Evolutionary conservation across 176 grass and related monocot species (phyloP), one percentile per base, ranked within the genome.

Genomic region (Pontederia crassipes): DNA sequence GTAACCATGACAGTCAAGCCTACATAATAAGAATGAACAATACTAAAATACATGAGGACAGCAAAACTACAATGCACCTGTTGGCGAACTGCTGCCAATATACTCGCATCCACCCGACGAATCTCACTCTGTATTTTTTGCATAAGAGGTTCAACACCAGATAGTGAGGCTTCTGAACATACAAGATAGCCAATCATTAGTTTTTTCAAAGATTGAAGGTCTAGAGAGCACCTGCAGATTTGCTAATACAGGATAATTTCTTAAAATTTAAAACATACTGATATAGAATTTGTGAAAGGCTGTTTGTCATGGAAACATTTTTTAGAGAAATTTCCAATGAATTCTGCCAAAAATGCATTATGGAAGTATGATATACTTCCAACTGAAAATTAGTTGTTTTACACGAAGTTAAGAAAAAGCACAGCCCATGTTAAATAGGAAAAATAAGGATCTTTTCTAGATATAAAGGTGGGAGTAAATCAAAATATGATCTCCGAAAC

Each of bases 121-220:
- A 98, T 98, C 82, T 98, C 93, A 62, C 76, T 79, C 73, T 98
- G 93, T 76, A 98, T 98, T 84, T 98, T 98, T 64, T 92, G 93
- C 93, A 98, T 98, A 73, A 98, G 82, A 57, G 93, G 93, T 68
- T 98, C 93, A 11, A 98, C 93, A 29, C 93, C 93, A 28, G 79
- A 79, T 24, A 98, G 57, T 46, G 93, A 98, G 61, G 88, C 93
- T 83, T 98, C 93, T 98, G 79, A 55, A 74, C 28, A 12, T 48
- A 74, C 15, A 48, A 27, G 27, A 64, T 48, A 18, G 18, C 64
- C 55, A 45, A 54, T 27, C 12, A 46, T 64, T 27, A 72, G 69
- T 5, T 52, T 5, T 52, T 64, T 55, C 11, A 17, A 45, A 7
- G 13, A 11, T 45, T 13, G 9, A 8, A 11, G 8, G 52, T 49